Evolutionary conservation across 108 stramenopile genomes (phyloP).

Genomic region (Cyclotella distinguenda): DNA sequence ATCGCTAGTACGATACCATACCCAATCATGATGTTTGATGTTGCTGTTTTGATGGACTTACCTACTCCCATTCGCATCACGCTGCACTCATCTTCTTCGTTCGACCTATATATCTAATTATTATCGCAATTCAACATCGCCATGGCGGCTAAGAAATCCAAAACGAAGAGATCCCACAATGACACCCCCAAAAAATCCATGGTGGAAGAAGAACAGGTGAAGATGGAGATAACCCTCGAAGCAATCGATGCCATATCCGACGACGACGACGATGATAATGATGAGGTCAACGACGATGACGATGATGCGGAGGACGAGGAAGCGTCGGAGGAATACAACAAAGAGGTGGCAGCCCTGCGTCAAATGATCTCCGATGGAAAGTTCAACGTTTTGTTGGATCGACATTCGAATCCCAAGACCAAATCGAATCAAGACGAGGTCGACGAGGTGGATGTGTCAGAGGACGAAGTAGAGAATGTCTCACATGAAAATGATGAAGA

Average conservation of each 20-base stretch:
- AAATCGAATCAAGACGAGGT: neutral
- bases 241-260: constrained; percentile 53
- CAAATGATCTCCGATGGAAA: constrained; percentile 41
- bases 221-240: constrained; percentile 34
- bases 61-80: too few species aligned
- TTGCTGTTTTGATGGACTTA: too few species aligned
- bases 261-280: constrained; percentile 53
- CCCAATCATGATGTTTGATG: too few species aligned
- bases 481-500: neutral
- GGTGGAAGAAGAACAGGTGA: constrained; percentile 4
- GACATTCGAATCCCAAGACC: neutral
- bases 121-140: neutral
- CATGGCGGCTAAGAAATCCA: constrained; percentile 2
- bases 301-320: constrained; percentile 16
- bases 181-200: neutral
- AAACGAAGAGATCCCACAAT: neutral
- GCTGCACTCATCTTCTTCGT: too few species aligned
- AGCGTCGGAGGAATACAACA: constrained; percentile 51
- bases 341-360: constrained; percentile 59
- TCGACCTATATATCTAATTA: neutral
- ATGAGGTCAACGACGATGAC: constrained; percentile 37
- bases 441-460: neutral
- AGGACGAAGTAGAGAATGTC: constrained; percentile 15
- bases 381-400: constrained; percentile 26
- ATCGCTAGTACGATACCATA: too few species aligned